Evolutionary conservation across 2,329 filamentous ascomycete genomes (phyloP).

Genomic region (Knoxdaviesia proteae): DNA sequence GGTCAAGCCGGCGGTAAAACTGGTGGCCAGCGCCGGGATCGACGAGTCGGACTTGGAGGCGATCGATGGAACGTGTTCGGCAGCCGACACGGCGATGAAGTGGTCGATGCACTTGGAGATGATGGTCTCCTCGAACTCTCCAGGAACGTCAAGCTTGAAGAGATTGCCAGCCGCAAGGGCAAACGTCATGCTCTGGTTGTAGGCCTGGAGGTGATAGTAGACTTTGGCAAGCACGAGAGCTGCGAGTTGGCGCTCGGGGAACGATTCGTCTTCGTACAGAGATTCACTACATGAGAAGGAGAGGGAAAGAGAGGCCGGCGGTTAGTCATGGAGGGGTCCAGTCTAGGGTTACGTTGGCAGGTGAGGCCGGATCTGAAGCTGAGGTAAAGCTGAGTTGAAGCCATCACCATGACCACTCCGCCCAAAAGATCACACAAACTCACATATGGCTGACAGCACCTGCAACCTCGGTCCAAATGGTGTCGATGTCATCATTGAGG

Average conservation of each 20-base stretch:
- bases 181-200: constrained; percentile 98
- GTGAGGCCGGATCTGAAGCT: not conserved
- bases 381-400: not conserved
- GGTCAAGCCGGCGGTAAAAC: constrained; percentile 47
- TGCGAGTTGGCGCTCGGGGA: constrained; percentile 82
- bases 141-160: constrained; percentile 75
- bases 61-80: constrained; percentile 23
- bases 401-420: not conserved
- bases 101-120: constrained; percentile 97
- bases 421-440: constrained; percentile 4
- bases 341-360: not conserved
- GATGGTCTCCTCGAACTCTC: constrained; percentile 97
- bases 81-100: constrained; percentile 59
- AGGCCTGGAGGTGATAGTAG: constrained; percentile 96
- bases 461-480: constrained; percentile 93
- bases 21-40: constrained; percentile 54
- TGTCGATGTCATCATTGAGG: constrained; percentile 89
- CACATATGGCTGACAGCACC: constrained; percentile 87
- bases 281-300: constrained; percentile 47
- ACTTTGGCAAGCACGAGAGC: constrained; percentile 92
- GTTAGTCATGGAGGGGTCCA: constrained; percentile 4
- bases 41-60: constrained; percentile 20
- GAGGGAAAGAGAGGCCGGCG: not conserved
- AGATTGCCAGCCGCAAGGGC: constrained; percentile 85
- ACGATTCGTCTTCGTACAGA: constrained; percentile 88